Evolutionary conservation across 2,329 filamentous ascomycete genomes (phyloP), one percentile per base, ranked within the genome.

Genomic region (Paecilomyces fulvus): DNA sequence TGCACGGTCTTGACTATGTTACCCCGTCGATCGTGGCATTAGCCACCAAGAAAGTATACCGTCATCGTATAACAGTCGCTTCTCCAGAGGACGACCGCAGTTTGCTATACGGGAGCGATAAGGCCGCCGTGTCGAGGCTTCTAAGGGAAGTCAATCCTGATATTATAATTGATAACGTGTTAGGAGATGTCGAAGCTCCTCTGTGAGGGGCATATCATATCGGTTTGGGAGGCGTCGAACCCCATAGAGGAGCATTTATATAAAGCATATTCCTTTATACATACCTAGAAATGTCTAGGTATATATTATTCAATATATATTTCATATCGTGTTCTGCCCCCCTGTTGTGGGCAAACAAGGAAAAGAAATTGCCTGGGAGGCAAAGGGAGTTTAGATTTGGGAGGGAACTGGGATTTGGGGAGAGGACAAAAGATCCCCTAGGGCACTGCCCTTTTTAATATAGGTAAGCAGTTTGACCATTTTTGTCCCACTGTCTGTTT

Each of bases 41-140:
- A 50, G 94, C 94, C 4, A 86, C 87, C 1, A 84, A 84, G 59
- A 97, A 97, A 75, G 82, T 95, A 23, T 99, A 95, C 67, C 80
- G 88, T 17, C 94, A 99, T 74, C 86, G 91, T 8, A 84, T 99
- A 30, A 73, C 82, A 12, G 81, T 96, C 55, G 83, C 87, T 0
- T 73, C 75, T 1, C 81, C 89, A 0, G 81, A 84, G 59, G 83
- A 85, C 56, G 94, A 97, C 75, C 81, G 91, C 51, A 96, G 91
- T 69, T 81, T 96, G 77, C 90, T 96, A 70, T 99, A 95, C 85
- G 94, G 94, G 0, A 96, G 92, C 70, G 85, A 88, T 54, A 63
- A 87, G 0, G 79, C 81, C 30, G 88, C 88, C 3, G 83, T 96
- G 1, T 79, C 82, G 60, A 78, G 80, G 14, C 63, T 91, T 52